These are phyloP conservation scores for Apiotrichum veenhuisii DNA, from an alignment of 1,284 basidiomycete species.

Conservation along the genomic window DNA sequence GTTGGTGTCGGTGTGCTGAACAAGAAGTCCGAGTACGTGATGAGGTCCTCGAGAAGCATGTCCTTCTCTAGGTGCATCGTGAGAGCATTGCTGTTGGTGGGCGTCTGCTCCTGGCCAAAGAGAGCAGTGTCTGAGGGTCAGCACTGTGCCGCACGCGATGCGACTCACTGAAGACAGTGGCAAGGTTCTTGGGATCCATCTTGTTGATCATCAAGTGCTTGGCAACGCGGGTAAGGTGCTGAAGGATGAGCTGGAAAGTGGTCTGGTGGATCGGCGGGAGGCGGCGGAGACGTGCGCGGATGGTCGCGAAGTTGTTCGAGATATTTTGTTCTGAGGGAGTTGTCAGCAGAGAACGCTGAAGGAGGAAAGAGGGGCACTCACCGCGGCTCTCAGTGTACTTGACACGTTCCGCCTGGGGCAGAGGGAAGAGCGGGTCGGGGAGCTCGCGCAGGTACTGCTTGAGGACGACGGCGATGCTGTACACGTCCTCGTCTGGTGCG, in stretches of 20 bases:
- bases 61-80: slow-evolving; percentile 72
- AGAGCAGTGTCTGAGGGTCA: slow-evolving; percentile 58
- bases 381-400: slow-evolving; percentile 75
- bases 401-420: slow-evolving; percentile 74
- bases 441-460: slow-evolving; percentile 85
- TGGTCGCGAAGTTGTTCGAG: slow-evolving; percentile 64
- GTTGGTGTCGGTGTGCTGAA: neutral
- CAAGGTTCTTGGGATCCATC: slow-evolving; percentile 88
- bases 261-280: slow-evolving; percentile 83
- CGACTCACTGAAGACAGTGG: slow-evolving; percentile 67
- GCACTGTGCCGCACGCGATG: neutral
- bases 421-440: slow-evolving; percentile 87
- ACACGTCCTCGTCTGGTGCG: slow-evolving; percentile 72
- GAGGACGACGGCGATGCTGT: slow-evolving; percentile 81
- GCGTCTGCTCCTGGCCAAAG: slow-evolving; percentile 83
- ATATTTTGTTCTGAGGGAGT: slow-evolving; percentile 60
- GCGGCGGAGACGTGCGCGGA: slow-evolving; percentile 76
- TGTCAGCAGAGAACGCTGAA: neutral
- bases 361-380: slow-evolving; percentile 37
- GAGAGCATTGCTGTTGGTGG: slow-evolving; percentile 67
- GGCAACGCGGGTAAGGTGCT: slow-evolving; percentile 78
- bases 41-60: slow-evolving; percentile 80
- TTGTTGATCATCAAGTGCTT: slow-evolving; percentile 63
- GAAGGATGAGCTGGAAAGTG: slow-evolving; percentile 78
- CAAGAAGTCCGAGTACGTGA: slow-evolving; percentile 57